phyloP scores from a whole-genome alignment of 805 yeast species.

The Starmerella stellata region DNA sequence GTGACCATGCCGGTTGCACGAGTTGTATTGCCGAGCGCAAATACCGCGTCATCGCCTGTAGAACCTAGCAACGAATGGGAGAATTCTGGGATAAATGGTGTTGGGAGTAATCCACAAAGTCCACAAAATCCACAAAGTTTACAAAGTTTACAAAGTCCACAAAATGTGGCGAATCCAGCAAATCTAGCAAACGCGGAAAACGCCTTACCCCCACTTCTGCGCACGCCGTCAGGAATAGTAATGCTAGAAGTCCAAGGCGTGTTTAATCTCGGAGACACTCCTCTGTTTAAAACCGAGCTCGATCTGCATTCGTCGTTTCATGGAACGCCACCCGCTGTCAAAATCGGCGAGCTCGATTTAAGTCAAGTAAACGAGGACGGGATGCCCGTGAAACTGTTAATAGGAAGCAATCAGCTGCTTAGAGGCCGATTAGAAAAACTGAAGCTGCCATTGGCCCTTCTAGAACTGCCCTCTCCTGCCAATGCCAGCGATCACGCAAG shows the following conservation, averaged over 20 bases:
- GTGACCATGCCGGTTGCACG: too few species aligned
- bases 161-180: too few species aligned
- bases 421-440: slow-evolving; percentile 14
- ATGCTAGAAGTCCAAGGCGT: slow-evolving; percentile 15
- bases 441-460: slow-evolving; percentile 14
- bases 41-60: too few species aligned
- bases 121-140: background rate
- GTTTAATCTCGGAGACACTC: slow-evolving; percentile 10
- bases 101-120: too few species aligned
- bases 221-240: slow-evolving; percentile 10
- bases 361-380: slow-evolving; percentile 9
- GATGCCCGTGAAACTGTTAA: slow-evolving; percentile 8
- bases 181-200: background rate
- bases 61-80: too few species aligned
- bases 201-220: slow-evolving; percentile 7
- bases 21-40: too few species aligned
- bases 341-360: slow-evolving; percentile 12
- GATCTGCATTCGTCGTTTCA: slow-evolving; percentile 6
- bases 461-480: too few species aligned
- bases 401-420: slow-evolving; percentile 14
- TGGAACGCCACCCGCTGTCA: slow-evolving; percentile 1
- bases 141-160: too few species aligned
- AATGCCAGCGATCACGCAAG: too few species aligned
- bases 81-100: too few species aligned
- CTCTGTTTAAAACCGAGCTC: slow-evolving; percentile 12